These are phyloP conservation scores for Brassica rapa DNA, from an alignment of 345 rosid genomes.

Conservation along the genomic window DNA sequence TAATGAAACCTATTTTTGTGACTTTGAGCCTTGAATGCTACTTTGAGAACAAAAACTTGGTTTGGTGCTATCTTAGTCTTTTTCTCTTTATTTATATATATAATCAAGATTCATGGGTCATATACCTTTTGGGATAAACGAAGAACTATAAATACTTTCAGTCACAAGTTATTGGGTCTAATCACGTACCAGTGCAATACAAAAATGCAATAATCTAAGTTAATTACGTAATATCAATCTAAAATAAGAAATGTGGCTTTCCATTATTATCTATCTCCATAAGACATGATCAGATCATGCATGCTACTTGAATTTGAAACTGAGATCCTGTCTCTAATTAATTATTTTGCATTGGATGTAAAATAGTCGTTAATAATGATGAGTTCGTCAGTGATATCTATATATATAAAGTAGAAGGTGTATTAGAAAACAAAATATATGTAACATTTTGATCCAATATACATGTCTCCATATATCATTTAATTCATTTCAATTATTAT, in stretches of 20 bases:
- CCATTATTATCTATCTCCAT: neutral
- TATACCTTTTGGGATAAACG: slow-evolving; percentile 36
- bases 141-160: slow-evolving; percentile 14
- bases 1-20: too few species aligned
- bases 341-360: neutral
- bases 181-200: slow-evolving; percentile 29
- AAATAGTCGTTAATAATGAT: neutral
- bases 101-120: slow-evolving; percentile 31
- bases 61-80: too few species aligned
- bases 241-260: slow-evolving; percentile 9
- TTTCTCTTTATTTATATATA: neutral
- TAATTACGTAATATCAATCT: neutral
- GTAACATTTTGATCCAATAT: neutral
- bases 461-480: too few species aligned
- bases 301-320: neutral
- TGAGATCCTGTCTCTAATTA: slow-evolving; percentile 5
- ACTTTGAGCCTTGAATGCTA: too few species aligned
- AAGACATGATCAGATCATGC: slow-evolving; percentile 23
- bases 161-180: slow-evolving; percentile 19
- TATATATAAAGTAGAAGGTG: neutral
- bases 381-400: neutral
- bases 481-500: too few species aligned
- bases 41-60: too few species aligned
- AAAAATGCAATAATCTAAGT: neutral
- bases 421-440: neutral